Base-by-base conservation (phyloP, 177 flowering plant genomes). In the Tripterygium wilfordii region DNA sequence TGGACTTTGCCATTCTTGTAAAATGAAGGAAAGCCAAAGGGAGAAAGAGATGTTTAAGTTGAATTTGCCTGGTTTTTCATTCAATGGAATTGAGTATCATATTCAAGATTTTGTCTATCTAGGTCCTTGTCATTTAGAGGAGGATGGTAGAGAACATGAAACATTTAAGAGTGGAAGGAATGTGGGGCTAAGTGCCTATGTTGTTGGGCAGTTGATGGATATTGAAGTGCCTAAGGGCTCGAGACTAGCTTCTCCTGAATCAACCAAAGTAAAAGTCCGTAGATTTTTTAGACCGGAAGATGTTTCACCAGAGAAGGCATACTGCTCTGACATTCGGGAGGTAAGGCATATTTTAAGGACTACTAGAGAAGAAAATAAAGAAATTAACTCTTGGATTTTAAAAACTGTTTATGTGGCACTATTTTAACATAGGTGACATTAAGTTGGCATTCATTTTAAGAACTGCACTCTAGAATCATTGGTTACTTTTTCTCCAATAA, bases 271-370 rank as follows among this genome's bases (percentile, higher is more conserved):
- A 30, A 76, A 76, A 58, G 79, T 86, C 28, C 62, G 86, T 49
- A 79, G 95, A 66, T 92, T 84, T 67, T 92, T 72, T 66, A 74
- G 97, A 48, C 97, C 99, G 13, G 97, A 92, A 53, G 99, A 92
- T 27, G 58, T 85, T 37, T 90, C 97, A 37, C 33, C 67, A 16
- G 88, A 87, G 53, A 86, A 89, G 63, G 92, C 97, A 25, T 87
- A 92, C 65, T 55, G 48, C 24, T 87, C 96, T 22, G 95, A 92
- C 60, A 70, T 89, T 50, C 73, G 80, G 56, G 99, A 92, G 74
- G 99, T 92, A 74, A 28, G 29, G 42, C 19, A 32, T 10, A 31
- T 17, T 16, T n/a, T n/a, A n/a, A n/a, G n/a, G n/a, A n/a, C n/a
- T n/a, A n/a, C n/a, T n/a, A n/a, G n/a, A n/a, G n/a, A n/a, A n/a